phyloP scores from a whole-genome alignment of 192 early-diverging fungal genomes.

The Coemansia javaensis region DNA sequence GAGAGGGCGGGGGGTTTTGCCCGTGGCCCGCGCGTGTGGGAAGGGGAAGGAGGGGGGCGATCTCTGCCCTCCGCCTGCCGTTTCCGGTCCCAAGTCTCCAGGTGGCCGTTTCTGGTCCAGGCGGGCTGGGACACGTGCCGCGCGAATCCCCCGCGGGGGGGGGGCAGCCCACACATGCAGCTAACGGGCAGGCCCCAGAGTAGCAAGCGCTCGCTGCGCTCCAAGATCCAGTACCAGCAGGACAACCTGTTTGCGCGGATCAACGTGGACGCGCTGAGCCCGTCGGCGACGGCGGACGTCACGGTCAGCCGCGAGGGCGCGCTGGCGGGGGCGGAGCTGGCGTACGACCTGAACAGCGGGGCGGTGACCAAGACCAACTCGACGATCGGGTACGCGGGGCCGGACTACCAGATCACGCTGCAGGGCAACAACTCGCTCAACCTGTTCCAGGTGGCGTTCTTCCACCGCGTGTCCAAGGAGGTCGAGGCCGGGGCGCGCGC shows the following conservation, averaged over 20 bases:
- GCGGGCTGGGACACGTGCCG: no score
- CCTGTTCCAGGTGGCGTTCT: constrained; percentile 90
- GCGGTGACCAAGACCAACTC: constrained; percentile 85
- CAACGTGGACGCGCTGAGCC: constrained; percentile 91
- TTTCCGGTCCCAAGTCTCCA: no score
- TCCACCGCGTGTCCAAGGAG: constrained; percentile 86
- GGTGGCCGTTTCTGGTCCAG: no score
- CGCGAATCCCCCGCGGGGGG: no score
- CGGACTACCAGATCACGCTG: constrained; percentile 84
- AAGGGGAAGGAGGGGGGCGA: not conserved
- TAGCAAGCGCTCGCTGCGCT: constrained; percentile 45
- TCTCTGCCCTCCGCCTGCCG: no score
- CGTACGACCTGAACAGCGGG: constrained; percentile 88
- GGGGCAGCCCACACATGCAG: not conserved
- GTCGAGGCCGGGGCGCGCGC: constrained; percentile 96
- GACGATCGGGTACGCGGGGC: constrained; percentile 78
- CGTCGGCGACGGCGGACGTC: constrained; percentile 80
- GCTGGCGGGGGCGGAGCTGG: constrained; percentile 86
- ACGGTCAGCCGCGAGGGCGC: constrained; percentile 85
- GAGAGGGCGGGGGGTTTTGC: no score
- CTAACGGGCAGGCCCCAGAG: not conserved
- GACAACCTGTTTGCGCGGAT: constrained; percentile 85
- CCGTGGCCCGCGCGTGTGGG: not conserved
- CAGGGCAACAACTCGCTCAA: constrained; percentile 88
- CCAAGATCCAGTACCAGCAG: constrained; percentile 93